These are phyloP conservation scores for Colletotrichum tropicale DNA, from an alignment of 2,329 filamentous ascomycete genomes.

Conservation along the genomic window DNA sequence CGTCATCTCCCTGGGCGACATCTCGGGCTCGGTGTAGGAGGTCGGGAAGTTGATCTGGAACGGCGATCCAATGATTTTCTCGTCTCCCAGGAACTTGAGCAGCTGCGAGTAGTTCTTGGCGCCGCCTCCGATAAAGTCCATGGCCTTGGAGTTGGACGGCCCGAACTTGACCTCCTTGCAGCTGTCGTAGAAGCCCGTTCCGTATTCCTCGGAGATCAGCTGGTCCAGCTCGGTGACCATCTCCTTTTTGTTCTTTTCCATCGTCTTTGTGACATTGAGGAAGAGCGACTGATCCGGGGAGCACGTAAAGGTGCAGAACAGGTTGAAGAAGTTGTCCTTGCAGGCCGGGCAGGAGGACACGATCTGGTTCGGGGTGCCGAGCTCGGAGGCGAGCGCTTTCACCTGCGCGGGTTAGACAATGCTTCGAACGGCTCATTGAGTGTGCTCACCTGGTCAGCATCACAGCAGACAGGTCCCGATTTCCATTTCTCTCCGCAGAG, in stretches of 20 bases:
- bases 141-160: constrained; percentile 89
- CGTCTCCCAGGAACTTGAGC: constrained; percentile 90
- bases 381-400: constrained; percentile 78
- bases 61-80: constrained; percentile 88
- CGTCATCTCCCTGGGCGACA: constrained; percentile 73
- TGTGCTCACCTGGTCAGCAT: constrained; percentile 70
- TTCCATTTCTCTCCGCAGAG: constrained; percentile 91
- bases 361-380: constrained; percentile 85
- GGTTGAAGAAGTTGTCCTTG: constrained; percentile 97
- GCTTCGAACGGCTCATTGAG: neutral
- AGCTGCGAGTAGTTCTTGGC: constrained; percentile 89
- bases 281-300: constrained; percentile 96
- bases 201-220: constrained; percentile 83
- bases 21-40: constrained; percentile 66
- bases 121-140: constrained; percentile 94
- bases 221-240: constrained; percentile 88
- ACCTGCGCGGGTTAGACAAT: constrained; percentile 56
- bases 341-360: constrained; percentile 95
- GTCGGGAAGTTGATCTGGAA: constrained; percentile 96
- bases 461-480: constrained; percentile 84
- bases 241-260: constrained; percentile 60
- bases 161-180: constrained; percentile 99
- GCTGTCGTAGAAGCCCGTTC: constrained; percentile 89
- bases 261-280: constrained; percentile 84
- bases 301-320: constrained; percentile 98